Evolutionary conservation across 192 early-diverging fungal genomes (phyloP), one percentile per base, ranked within the genome.

Genomic region (Nowakowskiella sp.): DNA sequence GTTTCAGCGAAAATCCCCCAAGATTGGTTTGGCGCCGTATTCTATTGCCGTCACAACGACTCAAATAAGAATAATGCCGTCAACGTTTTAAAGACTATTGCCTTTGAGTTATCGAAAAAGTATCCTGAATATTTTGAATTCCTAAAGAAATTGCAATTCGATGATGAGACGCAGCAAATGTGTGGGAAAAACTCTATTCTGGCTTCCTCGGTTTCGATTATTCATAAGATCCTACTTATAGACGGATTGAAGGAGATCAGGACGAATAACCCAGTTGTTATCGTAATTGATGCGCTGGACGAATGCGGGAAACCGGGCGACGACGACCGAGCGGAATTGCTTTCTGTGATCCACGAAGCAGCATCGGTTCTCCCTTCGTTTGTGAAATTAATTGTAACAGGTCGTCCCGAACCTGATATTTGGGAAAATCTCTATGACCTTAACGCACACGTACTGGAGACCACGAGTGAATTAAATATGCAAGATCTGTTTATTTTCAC

Each of bases 251-350:
- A 8, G 8, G 49, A 6, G 8, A 6, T 29, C 16, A 36, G 49
- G 13, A 30, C 26, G 6, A 0, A 6, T 0, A 42, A 58, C 16
- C 50, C 51, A 22, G 42, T 47, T 6, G 32, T 61, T 16, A 6
- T 61, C 19, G 44, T 61, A 10, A 49, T 61, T 47, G 60, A 61
- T 27, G 60, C 60, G 5, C 34, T 61, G 5, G 60, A 61, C 45
- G 60, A 61, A 27, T 53, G 26, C 29, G 57, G 57, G 21, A 32
- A 47, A 33, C 29, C 30, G 21, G n/a, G 23, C 25, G 5, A 22
- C 46, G 19, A n/a, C n/a, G n/a, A n/a, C n/a, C n/a, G 60, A 19
- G 6, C n/a, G 60, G 19, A 6, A 47, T 6, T 10, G 31, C 10
- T 6, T 61, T 1, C 34, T 61, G 43, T 13, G 13, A 3, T 34